These are phyloP conservation scores for Penicillium herquei DNA, from an alignment of 495 filamentous ascomycete genomes.

Conservation along the genomic window DNA sequence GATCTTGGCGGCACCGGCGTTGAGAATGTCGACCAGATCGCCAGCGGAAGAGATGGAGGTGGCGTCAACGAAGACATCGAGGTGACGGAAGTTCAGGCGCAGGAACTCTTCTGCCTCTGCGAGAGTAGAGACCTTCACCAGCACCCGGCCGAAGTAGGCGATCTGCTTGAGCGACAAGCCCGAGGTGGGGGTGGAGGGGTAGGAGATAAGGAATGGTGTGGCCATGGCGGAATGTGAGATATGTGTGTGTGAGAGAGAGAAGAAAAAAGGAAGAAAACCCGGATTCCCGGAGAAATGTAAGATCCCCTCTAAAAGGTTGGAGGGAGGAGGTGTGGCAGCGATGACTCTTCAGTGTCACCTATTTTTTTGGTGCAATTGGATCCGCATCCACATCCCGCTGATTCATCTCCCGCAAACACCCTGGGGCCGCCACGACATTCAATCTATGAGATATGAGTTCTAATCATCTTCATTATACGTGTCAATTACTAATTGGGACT, in stretches of 20 bases:
- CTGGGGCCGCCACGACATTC: too few species aligned
- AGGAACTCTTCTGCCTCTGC: slow-evolving; percentile 67
- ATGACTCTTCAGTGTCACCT: slow-evolving; percentile 2
- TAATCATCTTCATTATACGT: too few species aligned
- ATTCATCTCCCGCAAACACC: too few species aligned
- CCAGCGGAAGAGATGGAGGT: slow-evolving; percentile 63
- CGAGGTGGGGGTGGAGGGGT: slow-evolving; percentile 40
- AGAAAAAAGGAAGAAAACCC: neutral
- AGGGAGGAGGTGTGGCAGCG: neutral
- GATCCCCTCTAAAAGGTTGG: neutral
- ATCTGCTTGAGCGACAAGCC: slow-evolving; percentile 68
- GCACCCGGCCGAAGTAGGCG: slow-evolving; percentile 74
- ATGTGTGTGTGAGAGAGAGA: slow-evolving; percentile 8
- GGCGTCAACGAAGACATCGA: slow-evolving; percentile 74
- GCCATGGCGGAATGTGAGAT: slow-evolving; percentile 38
- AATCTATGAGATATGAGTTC: too few species aligned
- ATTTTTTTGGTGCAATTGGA: neutral
- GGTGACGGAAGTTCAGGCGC: slow-evolving; percentile 60
- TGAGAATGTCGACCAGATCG: slow-evolving; percentile 75
- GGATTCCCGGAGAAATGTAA: neutral
- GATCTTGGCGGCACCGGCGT: slow-evolving; percentile 83
- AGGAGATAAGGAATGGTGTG: slow-evolving; percentile 47
- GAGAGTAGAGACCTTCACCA: slow-evolving; percentile 62
- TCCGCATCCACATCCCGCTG: neutral
- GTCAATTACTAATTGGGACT: too few species aligned